These are phyloP conservation scores for Yamadazyma oceani DNA, from an alignment of 1,139 yeast species.

Conservation along the genomic window DNA sequence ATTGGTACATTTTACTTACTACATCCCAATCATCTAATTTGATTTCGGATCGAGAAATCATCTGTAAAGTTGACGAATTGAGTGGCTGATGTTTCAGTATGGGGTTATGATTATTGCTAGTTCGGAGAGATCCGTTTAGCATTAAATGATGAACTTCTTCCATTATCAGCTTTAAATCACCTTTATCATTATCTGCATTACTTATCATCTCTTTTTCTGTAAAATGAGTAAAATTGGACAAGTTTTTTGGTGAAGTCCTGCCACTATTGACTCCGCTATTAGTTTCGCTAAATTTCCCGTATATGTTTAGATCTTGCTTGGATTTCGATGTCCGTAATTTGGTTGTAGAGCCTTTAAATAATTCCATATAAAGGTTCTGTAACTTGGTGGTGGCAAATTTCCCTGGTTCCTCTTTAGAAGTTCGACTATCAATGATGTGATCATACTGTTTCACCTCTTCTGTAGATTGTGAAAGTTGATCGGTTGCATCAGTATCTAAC, in stretches of 20 bases:
- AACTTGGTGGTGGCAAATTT: neutral
- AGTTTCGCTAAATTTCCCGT: slow-evolving; percentile 26
- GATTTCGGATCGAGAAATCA: slow-evolving; percentile 28
- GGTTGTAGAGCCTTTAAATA: slow-evolving; percentile 11
- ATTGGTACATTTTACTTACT: slow-evolving; percentile 32
- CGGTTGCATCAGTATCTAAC: no score
- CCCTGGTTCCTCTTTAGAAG: no score
- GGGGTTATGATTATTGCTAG: slow-evolving; percentile 5
- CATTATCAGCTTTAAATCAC: slow-evolving; percentile 23
- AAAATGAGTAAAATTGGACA: no score
- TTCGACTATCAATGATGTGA: no score
- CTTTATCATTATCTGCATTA: neutral
- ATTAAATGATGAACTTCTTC: slow-evolving; percentile 31
- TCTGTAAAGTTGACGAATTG: slow-evolving; percentile 10
- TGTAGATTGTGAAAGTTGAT: no score
- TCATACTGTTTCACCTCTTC: no score
- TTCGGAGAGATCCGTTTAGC: slow-evolving; percentile 15
- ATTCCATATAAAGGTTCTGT: slow-evolving; percentile 8
- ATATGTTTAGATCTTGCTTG: slow-evolving; percentile 17
- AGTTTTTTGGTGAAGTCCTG: neutral
- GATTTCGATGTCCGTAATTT: neutral
- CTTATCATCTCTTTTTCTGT: neutral
- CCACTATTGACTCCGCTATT: slow-evolving; percentile 1
- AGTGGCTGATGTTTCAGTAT: slow-evolving; percentile 6
- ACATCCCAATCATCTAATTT: slow-evolving; percentile 46